Evolutionary conservation across 2,329 filamentous ascomycete species (phyloP).

Genomic region (Rutstroemia sp.): DNA sequence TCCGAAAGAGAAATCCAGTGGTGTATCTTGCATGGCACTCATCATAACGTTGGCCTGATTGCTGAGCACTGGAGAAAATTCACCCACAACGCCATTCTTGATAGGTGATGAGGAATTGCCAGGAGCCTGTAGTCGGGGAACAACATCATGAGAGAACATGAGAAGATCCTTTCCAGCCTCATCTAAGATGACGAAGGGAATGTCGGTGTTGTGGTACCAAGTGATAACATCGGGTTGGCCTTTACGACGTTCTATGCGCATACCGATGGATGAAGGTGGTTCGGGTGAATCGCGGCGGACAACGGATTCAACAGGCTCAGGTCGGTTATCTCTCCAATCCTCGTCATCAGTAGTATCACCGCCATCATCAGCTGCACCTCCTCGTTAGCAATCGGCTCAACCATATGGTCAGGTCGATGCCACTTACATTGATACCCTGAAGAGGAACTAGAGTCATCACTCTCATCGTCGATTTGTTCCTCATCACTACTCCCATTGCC

Average conservation of each 20-base stretch:
- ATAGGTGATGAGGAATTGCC: not conserved
- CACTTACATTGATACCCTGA: slow-evolving; percentile 7
- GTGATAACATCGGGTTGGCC: slow-evolving; percentile 28
- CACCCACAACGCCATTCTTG: slow-evolving; percentile 6
- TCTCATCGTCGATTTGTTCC: not conserved
- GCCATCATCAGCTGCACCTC: slow-evolving; percentile 37
- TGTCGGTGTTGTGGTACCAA: slow-evolving; percentile 28
- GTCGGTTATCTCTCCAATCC: slow-evolving; percentile 6
- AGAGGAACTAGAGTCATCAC: slow-evolving; percentile 6
- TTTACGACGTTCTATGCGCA: slow-evolving; percentile 6
- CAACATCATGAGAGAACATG: slow-evolving; percentile 33
- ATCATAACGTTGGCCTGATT: slow-evolving; percentile 73
- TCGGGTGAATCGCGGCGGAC: not conserved
- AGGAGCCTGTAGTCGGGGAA: slow-evolving; percentile 15
- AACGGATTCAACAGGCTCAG: not conserved
- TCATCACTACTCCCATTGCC: not conserved
- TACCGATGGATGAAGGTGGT: slow-evolving; percentile 7
- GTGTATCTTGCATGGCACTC: slow-evolving; percentile 42
- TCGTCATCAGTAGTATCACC: slow-evolving; percentile 6
- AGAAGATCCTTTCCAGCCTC: slow-evolving; percentile 33
- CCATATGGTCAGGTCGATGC: not conserved
- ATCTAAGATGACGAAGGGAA: slow-evolving; percentile 36
- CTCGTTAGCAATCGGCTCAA: not conserved
- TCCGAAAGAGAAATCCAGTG: slow-evolving; percentile 13
- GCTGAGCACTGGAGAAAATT: slow-evolving; percentile 47